Evolutionary conservation across 108 stramenopile genomes (phyloP).

Genomic region (Pseudonitzschia delicatissima): DNA sequence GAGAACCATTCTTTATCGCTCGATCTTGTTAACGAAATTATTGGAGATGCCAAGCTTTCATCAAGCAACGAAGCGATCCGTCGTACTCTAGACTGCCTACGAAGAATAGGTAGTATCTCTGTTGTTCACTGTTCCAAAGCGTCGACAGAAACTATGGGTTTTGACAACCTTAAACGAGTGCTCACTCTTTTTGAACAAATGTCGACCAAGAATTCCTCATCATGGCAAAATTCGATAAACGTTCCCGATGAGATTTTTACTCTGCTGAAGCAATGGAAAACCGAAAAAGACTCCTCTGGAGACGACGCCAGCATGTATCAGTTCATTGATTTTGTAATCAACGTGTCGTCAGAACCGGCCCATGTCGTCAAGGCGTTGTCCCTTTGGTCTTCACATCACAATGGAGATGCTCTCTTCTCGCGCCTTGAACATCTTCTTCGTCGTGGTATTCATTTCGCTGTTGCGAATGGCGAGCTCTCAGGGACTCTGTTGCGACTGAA

Average conservation of each 20-base stretch:
- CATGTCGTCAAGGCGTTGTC: conserved; percentile 48
- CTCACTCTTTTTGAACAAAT: conserved; percentile 42
- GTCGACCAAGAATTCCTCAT: conserved; percentile 17
- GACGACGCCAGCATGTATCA: conserved; percentile 27
- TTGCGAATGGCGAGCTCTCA: conserved; percentile 54
- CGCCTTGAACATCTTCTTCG: conserved; percentile 35
- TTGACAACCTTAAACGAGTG: conserved; percentile 32
- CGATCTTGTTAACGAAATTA: conserved; percentile 51
- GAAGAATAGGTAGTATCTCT: conserved; percentile 32
- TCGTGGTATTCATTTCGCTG: conserved; percentile 46
- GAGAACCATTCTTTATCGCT: conserved; percentile 55
- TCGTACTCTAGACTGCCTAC: conserved; percentile 32
- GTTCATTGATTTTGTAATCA: conserved; percentile 45
- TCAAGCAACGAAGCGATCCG: conserved; percentile 13
- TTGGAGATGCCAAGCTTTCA: conserved; percentile 27
- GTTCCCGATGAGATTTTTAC: conserved; percentile 28
- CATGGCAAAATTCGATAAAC: conserved; percentile 15
- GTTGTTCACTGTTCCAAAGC: conserved; percentile 25
- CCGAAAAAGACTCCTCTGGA: neutral
- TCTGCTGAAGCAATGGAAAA: conserved; percentile 25
- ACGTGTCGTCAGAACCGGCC: conserved; percentile 42
- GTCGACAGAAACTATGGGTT: conserved; percentile 7
- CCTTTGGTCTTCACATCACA: conserved; percentile 36
- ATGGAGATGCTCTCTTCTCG: conserved; percentile 36
- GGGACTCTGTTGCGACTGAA: conserved; percentile 68